Conservation (phyloP, 1,284 basidiomycete species). For the Naganishia cerealis region DNA sequence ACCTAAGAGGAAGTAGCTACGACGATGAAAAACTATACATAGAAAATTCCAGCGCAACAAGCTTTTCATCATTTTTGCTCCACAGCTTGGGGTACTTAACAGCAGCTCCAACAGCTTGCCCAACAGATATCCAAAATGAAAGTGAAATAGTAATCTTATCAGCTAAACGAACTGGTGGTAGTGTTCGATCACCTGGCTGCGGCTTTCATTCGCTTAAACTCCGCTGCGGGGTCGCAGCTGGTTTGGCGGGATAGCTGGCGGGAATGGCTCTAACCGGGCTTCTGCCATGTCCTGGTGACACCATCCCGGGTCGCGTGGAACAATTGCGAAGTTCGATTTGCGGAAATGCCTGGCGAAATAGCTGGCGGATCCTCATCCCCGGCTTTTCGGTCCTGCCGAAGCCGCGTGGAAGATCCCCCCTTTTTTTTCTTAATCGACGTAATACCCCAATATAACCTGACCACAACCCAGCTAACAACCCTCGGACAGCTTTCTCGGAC, state of each 20-base stretch:
- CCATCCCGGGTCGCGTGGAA: slow-evolving; percentile 11
- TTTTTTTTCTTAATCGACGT: slow-evolving; percentile 4
- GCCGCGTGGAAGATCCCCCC: slow-evolving; percentile 24
- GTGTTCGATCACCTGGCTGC: slow-evolving; percentile 1
- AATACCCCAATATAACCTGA: slow-evolving; percentile 3
- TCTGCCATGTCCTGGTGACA: not conserved
- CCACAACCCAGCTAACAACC: not conserved
- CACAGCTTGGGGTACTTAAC: no score
- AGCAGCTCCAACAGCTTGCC: no score
- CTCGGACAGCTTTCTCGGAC: not conserved
- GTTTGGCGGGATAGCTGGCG: not conserved
- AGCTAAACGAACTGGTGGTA: no score
- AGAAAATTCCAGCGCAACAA: not conserved
- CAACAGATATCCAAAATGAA: no score
- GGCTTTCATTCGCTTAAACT: not conserved
- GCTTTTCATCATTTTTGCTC: not conserved
- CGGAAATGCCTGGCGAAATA: not conserved
- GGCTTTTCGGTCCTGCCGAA: not conserved
- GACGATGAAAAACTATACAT: no score
- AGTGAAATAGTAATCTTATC: no score
- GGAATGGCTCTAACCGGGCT: not conserved
- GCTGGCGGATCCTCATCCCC: not conserved
- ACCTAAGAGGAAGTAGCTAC: no score
- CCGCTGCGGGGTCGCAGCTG: not conserved
- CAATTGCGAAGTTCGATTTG: not conserved